These are phyloP conservation scores for Leishmania turanica DNA, from an alignment of 208 protist species.

Conservation along the genomic window DNA sequence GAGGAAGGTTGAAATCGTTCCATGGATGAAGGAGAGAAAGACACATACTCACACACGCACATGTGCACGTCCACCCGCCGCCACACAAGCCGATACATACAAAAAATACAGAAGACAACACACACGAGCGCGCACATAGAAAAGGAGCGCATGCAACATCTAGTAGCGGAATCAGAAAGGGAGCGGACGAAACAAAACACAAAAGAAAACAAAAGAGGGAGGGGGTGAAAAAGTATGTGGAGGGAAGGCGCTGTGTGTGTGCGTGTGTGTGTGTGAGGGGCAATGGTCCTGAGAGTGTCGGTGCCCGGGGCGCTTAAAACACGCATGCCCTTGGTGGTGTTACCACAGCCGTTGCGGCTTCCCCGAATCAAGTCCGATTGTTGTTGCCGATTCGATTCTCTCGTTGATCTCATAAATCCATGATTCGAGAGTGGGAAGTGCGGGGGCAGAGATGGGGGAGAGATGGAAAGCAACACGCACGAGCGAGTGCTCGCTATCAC, in stretches of 20 bases:
- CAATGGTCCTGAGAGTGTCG: too few species aligned
- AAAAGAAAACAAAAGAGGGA: background rate
- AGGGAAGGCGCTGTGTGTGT: background rate
- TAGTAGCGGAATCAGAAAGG: background rate
- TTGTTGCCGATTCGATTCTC: background rate
- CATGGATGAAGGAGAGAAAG: slow-evolving; percentile 6
- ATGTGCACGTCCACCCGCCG: background rate
- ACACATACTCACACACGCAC: background rate
- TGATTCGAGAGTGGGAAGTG: background rate
- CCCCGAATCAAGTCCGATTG: background rate
- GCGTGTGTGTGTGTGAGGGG: background rate
- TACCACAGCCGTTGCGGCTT: background rate
- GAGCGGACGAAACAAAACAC: too few species aligned
- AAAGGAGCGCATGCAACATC: background rate
- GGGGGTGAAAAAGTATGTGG: too few species aligned
- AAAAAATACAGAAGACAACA: too few species aligned
- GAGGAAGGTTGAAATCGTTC: background rate
- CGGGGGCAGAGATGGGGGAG: background rate
- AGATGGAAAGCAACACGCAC: background rate
- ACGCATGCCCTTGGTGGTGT: background rate
- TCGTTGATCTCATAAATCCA: background rate
- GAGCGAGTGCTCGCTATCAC: background rate
- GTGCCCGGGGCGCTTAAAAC: background rate
- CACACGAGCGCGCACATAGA: background rate
- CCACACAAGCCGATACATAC: background rate